Percentiles rank a stretch among this genome's conserved stretches.
Evolutionary conservation across 352 stramenopile genomes (phyloP).

Genomic region (Elongisporangium senticosum): DNA sequence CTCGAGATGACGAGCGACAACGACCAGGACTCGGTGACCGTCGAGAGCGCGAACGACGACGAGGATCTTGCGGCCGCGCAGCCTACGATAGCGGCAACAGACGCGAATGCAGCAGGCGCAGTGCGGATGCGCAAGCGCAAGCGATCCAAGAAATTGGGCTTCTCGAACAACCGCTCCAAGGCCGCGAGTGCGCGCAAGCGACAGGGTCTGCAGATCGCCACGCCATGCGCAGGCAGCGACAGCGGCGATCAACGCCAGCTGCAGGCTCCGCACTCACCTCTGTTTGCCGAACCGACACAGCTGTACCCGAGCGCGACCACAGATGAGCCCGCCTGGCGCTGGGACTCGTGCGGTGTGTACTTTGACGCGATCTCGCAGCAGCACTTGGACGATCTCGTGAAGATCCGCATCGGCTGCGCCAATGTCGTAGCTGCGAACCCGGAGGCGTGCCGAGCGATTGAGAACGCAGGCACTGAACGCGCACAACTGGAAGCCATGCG

Average conservation of each 20-base stretch:
- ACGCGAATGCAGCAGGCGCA: conserved; percentile 1
- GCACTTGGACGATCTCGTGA: conserved; percentile 48
- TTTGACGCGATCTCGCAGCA: conserved; percentile 45
- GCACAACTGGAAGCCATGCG: conserved; percentile 39
- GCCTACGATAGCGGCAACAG: not conserved
- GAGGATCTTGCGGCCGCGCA: not conserved
- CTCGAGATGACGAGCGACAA: not conserved
- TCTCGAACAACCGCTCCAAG: conserved; percentile 13
- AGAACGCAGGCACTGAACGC: conserved; percentile 15
- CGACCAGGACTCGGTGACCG: not conserved
- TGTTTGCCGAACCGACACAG: conserved; percentile 35
- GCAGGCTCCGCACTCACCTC: conserved; percentile 25
- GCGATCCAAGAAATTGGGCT: conserved; percentile 37
- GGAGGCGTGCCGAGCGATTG: conserved; percentile 12
- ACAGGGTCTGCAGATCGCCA: not conserved
- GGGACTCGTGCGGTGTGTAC: conserved; percentile 52
- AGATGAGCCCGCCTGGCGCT: conserved; percentile 40
- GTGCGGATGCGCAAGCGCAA: conserved; percentile 25
- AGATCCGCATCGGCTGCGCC: conserved; percentile 44
- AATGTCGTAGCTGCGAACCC: conserved; percentile 47
- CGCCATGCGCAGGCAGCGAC: not conserved
- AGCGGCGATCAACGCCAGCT: not conserved
- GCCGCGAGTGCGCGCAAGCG: not conserved
- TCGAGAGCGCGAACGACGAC: not conserved
- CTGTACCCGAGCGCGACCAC: conserved; percentile 32